These are phyloP conservation scores for Mortierella antarctica DNA, from an alignment of 192 early-diverging fungal genomes.

Conservation along the genomic window DNA sequence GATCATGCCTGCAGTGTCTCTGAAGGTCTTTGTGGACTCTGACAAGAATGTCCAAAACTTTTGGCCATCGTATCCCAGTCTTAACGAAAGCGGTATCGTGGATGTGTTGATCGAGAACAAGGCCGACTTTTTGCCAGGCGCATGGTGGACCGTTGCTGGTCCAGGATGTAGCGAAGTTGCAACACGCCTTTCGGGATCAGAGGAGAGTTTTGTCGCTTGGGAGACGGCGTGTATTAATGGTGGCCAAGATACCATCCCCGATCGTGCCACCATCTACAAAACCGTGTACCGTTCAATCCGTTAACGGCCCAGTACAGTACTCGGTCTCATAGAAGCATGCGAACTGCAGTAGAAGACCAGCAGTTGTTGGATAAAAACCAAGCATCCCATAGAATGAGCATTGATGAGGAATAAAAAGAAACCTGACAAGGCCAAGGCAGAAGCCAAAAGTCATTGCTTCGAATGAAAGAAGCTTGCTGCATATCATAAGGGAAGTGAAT, in stretches of 20 bases:
- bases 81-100: constrained; percentile 12
- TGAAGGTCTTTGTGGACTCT: constrained; percentile 25
- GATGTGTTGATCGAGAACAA: constrained; percentile 23
- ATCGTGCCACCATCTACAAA: constrained; percentile 10
- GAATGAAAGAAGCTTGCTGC: too few relatives aligned
- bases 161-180: constrained; percentile 13
- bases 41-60: constrained; percentile 16
- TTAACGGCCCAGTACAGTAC: background rate
- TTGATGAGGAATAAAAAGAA: too few relatives aligned
- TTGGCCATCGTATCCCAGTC: constrained; percentile 11
- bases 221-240: constrained; percentile 36
- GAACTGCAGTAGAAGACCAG: too few relatives aligned
- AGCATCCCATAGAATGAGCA: too few relatives aligned
- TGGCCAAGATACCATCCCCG: constrained; percentile 7
- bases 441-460: too few relatives aligned
- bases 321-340: too few relatives aligned
- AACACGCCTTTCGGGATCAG: constrained; percentile 5
- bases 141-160: constrained; percentile 44
- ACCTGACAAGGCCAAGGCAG: too few relatives aligned
- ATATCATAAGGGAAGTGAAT: too few relatives aligned
- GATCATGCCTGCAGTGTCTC: constrained; percentile 21
- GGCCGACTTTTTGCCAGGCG: constrained; percentile 34
- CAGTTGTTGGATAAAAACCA: too few relatives aligned
- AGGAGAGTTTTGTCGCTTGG: constrained; percentile 17
- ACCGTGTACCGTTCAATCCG: constrained; percentile 3